Evolutionary conservation across 805 yeast species (phyloP).

Genomic region (Wickerhamiella spandovensis): DNA sequence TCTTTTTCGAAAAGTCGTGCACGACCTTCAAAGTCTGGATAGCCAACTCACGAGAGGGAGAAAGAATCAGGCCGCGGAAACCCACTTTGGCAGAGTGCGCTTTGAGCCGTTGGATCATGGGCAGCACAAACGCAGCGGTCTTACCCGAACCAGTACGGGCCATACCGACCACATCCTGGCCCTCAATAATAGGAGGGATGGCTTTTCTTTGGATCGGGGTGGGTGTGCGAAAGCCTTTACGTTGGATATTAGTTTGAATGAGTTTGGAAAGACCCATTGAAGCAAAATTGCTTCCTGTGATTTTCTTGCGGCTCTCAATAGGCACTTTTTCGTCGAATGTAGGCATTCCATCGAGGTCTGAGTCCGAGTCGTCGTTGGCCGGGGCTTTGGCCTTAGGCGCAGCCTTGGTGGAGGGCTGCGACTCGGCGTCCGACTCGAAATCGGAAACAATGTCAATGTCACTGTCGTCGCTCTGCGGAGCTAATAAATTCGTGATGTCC

Average conservation of each 20-base stretch:
- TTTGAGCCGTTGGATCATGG: conserved; percentile 75
- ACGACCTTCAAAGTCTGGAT: conserved; percentile 80
- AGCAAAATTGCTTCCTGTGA: conserved; percentile 57
- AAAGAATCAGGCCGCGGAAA: conserved; percentile 71
- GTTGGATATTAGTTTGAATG: conserved; percentile 52
- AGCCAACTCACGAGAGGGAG: conserved; percentile 96
- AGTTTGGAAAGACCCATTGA: conserved; percentile 77
- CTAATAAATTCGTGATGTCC: conserved; percentile 8
- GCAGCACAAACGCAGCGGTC: conserved; percentile 91
- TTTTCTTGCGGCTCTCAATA: conserved; percentile 13
- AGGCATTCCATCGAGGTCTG: conserved; percentile 23
- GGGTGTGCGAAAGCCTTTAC: conserved; percentile 86
- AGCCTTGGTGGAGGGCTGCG: conserved; percentile 3
- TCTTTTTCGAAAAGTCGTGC: conserved; percentile 73
- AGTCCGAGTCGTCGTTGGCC: conserved; percentile 23
- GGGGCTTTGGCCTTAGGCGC: background rate
- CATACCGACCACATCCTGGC: conserved; percentile 96
- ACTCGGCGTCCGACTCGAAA: conserved; percentile 7
- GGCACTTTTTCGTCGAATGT: conserved; percentile 14
- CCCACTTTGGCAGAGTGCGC: conserved; percentile 80
- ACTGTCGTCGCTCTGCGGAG: conserved; percentile 7
- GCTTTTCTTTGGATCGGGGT: conserved; percentile 97
- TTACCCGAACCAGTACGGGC: conserved; percentile 99
- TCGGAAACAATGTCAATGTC: conserved; percentile 10
- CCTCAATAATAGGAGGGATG: conserved; percentile 75